Evolutionary conservation across 352 stramenopile species (phyloP).

Genomic region (Stramenopiles sp.): DNA sequence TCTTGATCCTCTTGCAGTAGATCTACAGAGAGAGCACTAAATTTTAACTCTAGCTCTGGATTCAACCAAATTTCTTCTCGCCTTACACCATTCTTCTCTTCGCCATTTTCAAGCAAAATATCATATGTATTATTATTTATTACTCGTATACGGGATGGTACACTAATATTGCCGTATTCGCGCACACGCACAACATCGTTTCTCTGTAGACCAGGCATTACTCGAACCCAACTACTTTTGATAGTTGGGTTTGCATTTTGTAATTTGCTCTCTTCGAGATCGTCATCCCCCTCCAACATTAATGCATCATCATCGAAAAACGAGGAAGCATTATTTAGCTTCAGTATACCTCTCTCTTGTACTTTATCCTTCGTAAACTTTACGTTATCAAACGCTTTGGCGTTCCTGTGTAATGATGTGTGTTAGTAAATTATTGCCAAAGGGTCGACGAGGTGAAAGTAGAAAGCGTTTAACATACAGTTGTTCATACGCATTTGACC

Average conservation of each 20-base stretch:
- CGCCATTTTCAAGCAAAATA: background rate
- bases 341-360: background rate
- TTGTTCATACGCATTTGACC: background rate
- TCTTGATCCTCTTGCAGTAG: background rate
- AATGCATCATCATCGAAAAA: background rate
- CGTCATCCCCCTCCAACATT: background rate
- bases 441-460: no score
- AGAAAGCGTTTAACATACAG: background rate
- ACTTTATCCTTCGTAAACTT: background rate
- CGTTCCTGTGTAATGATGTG: background rate
- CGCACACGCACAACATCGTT: background rate
- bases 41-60: background rate
- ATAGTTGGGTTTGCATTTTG: background rate
- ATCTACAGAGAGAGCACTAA: background rate
- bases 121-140: background rate
- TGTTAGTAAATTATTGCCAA: no score
- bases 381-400: background rate
- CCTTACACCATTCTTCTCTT: background rate
- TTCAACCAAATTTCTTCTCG: background rate
- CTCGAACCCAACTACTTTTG: background rate
- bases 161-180: background rate
- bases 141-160: background rate
- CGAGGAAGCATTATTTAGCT: background rate
- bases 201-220: background rate
- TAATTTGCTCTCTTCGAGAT: background rate